Percentiles rank a stretch among this genome's conserved stretches.
These are phyloP conservation scores for Wallacemonas sp. DNA, from an alignment of 208 protist species.

Conservation along the genomic window DNA sequence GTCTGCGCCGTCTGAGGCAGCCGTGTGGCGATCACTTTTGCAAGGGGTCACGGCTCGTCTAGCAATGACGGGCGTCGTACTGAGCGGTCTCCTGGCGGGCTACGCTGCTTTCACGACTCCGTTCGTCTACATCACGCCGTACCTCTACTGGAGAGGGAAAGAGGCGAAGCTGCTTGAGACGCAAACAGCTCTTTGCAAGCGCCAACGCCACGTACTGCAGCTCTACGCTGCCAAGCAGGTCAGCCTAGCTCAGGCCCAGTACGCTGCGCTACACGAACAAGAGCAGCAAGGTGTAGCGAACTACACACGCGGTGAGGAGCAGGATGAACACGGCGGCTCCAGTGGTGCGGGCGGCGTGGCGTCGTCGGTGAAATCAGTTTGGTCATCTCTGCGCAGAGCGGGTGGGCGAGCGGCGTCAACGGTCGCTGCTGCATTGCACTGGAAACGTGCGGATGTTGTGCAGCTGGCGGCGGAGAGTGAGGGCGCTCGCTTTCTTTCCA, in stretches of 20 bases:
- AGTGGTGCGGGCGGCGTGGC: constrained; percentile 13
- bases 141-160: constrained; percentile 34
- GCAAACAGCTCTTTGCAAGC: constrained; percentile 38
- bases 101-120: constrained; percentile 76
- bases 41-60: constrained; percentile 29
- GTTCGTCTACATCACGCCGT: constrained; percentile 37
- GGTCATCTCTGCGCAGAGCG: background rate
- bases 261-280: constrained; percentile 25
- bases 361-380: background rate
- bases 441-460: constrained; percentile 12
- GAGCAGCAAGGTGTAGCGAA: constrained; percentile 22
- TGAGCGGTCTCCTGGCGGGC: constrained; percentile 68
- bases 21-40: constrained; percentile 10
- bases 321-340: background rate
- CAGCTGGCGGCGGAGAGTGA: constrained; percentile 50
- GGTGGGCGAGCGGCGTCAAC: constrained; percentile 21
- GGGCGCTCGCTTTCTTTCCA: constrained; percentile 42
- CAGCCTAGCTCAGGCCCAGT: constrained; percentile 47
- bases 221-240: constrained; percentile 50
- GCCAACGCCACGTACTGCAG: constrained; percentile 57
- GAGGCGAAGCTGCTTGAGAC: constrained; percentile 33
- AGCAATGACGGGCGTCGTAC: constrained; percentile 50
- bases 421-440: constrained; percentile 20
- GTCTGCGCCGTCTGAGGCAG: background rate
- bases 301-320: constrained; percentile 1